Conservation (phyloP, 2,329 filamentous ascomycete genomes). For the Uncinocarpus reesii region DNA sequence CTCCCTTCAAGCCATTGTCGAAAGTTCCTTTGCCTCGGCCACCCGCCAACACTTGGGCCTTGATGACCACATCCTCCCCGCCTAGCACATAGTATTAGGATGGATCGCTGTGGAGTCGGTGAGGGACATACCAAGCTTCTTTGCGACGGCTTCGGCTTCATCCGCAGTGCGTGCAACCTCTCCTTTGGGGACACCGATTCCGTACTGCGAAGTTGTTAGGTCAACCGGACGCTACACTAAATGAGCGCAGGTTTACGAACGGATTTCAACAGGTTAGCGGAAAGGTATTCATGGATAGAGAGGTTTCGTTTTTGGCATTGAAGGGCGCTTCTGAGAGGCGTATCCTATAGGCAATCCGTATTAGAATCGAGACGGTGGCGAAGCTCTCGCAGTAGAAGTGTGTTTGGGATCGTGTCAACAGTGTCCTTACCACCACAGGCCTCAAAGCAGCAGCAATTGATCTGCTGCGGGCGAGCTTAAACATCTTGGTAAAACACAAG, state of each 20-base stretch:
- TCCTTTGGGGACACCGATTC: constrained; percentile 83
- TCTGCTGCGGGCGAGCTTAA: constrained; percentile 73
- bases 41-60: constrained; percentile 96
- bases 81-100: constrained; percentile 35
- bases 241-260: constrained; percentile 32
- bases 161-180: constrained; percentile 69
- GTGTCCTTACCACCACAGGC: constrained; percentile 58
- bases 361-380: constrained; percentile 31
- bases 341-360: constrained; percentile 40
- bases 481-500: constrained; percentile 53
- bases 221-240: not conserved
- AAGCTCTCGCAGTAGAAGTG: constrained; percentile 3
- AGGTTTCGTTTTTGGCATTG: constrained; percentile 77
- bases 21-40: constrained; percentile 96
- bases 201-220: constrained; percentile 54
- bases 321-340: constrained; percentile 43
- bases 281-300: constrained; percentile 97
- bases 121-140: constrained; percentile 59
- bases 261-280: constrained; percentile 73
- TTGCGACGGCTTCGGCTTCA: constrained; percentile 86
- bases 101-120: constrained; percentile 3
- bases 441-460: constrained; percentile 70
- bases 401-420: not conserved
- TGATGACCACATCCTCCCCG: constrained; percentile 95
- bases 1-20: constrained; percentile 97